Base-by-base conservation (phyloP, 31 red algal genomes). In the Endocladia muricata region DNA sequence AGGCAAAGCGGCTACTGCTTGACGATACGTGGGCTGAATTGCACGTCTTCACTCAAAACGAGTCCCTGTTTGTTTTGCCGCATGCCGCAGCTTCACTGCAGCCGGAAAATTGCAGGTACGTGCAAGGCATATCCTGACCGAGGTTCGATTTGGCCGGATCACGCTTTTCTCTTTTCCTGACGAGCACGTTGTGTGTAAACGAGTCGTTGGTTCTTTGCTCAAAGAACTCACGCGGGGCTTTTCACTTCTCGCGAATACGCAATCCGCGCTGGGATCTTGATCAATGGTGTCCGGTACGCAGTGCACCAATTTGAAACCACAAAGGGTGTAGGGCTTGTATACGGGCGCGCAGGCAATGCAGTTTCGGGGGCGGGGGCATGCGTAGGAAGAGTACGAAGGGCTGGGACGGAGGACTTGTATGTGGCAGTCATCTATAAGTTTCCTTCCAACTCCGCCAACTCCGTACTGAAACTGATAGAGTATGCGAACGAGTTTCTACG, bases 241-340 rank as follows among this genome's bases (percentile, higher is more conserved):
- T 83, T 83, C 55, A 51, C 34, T 30, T 83, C 79, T 13, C 67
- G 67, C 34, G 67, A 83, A 0, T 73, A 62, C 35, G 79, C 79
- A 3, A 11, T 83, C 7, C 29, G 79, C 2, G 79, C 79, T 6
- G 79, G 79, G 4, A 72, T 83, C 8, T 22, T 48, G 38, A 66
- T 73, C n/a, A 62, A 37, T 41, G 49, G 65, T 47, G 36, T 34
- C 9, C 9, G 7, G 1, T 83, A 72, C 55, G 67, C 60, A 17
- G 79, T 83, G 2, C 79, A 83, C 56, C 68, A 83, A 37, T 83
- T 48, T 41, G 79, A 83, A 28, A 61, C 68, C 25, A 73, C 68
- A 3, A 36, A 41, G 15, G 68, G 68, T 29, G 67, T 83, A 26
- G 68, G 65, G 28, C 39, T 83, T 7, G 79, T 73, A 29, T 83